Conservation (phyloP, 805 yeast genomes). For the Lachancea waltii region DNA sequence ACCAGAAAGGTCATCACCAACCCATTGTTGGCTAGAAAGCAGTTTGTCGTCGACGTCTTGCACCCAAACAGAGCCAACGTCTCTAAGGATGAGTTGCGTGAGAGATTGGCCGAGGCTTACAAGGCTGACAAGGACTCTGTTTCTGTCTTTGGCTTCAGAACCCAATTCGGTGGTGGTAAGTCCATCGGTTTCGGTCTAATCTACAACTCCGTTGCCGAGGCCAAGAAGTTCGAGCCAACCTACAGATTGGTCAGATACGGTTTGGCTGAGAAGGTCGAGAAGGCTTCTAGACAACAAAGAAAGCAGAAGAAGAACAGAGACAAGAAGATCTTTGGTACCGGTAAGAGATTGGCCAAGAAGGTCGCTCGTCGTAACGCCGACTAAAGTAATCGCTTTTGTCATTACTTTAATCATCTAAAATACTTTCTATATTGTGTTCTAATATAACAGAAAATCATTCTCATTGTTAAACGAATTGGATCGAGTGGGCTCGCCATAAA, state of each 20-base stretch:
- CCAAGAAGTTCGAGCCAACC: conserved; percentile 97
- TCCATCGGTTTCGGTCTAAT: conserved; percentile 99
- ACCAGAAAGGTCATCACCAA: conserved; percentile 97
- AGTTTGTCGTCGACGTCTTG: conserved; percentile 97
- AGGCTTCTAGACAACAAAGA: conserved; percentile 99
- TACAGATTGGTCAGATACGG: conserved; percentile 99
- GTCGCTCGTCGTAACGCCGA: conserved; percentile 87
- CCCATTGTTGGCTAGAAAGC: conserved; percentile 99
- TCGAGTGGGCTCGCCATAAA: no score
- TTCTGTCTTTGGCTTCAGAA: conserved; percentile 98
- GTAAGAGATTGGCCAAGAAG: conserved; percentile 87
- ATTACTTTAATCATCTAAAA: conserved; percentile 5
- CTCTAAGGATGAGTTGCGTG: conserved; percentile 98
- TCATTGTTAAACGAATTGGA: not conserved
- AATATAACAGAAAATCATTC: conserved; percentile 9
- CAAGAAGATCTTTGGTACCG: conserved; percentile 98
- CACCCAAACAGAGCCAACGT: conserved; percentile 99
- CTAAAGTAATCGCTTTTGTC: conserved; percentile 33
- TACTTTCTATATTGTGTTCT: conserved; percentile 11
- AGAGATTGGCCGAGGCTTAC: conserved; percentile 81
- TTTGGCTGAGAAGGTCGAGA: conserved; percentile 91
- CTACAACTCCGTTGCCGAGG: conserved; percentile 96
- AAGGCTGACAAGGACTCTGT: conserved; percentile 89
- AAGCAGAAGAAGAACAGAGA: conserved; percentile 99
- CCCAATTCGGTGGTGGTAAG: conserved; percentile 99